Percentiles rank a stretch among this genome's conserved stretches.
phyloP scores from a whole-genome alignment of 805 yeast genomes.

The Zygosaccharomyces lentus region DNA sequence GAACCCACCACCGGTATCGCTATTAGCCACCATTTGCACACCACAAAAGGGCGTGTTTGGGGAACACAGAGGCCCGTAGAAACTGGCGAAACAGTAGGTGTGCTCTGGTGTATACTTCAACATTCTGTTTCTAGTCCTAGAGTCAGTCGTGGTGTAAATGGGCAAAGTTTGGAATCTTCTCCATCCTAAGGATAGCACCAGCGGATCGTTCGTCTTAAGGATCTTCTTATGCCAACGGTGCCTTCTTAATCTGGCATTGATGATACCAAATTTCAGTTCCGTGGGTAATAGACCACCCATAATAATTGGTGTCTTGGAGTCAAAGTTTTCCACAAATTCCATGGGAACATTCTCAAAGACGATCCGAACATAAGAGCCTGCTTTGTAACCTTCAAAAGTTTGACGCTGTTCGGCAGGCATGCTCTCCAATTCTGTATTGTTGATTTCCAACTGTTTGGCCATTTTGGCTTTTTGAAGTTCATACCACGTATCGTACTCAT shows the following conservation, averaged over 20 bases:
- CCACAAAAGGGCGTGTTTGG: slow-evolving; percentile 98
- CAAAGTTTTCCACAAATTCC: slow-evolving; percentile 83
- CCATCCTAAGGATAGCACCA: slow-evolving; percentile 94
- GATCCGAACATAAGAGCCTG: slow-evolving; percentile 90
- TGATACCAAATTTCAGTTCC: slow-evolving; percentile 87
- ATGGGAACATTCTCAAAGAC: slow-evolving; percentile 81
- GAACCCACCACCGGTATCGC: slow-evolving; percentile 82
- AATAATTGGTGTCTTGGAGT: slow-evolving; percentile 79
- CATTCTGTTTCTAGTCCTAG: slow-evolving; percentile 97
- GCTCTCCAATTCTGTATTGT: slow-evolving; percentile 68
- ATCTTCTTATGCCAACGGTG: slow-evolving; percentile 99
- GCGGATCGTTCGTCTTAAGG: slow-evolving; percentile 90
- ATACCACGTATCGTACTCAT: slow-evolving; percentile 94
- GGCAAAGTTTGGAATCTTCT: slow-evolving; percentile 97
- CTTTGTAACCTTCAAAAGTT: slow-evolving; percentile 83
- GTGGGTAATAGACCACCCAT: slow-evolving; percentile 89
- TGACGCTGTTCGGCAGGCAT: slow-evolving; percentile 75
- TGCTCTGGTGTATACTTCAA: slow-evolving; percentile 98
- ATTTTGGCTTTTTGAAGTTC: slow-evolving; percentile 95
- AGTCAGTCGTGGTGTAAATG: slow-evolving; percentile 91
- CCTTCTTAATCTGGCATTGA: slow-evolving; percentile 91
- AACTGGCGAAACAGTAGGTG: slow-evolving; percentile 91
- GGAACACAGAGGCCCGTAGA: slow-evolving; percentile 94
- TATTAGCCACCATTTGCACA: slow-evolving; percentile 78
- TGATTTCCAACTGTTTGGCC: slow-evolving; percentile 93